Conservation (phyloP, 371 early-diverging fungal genomes). For the Mucor sp. region DNA sequence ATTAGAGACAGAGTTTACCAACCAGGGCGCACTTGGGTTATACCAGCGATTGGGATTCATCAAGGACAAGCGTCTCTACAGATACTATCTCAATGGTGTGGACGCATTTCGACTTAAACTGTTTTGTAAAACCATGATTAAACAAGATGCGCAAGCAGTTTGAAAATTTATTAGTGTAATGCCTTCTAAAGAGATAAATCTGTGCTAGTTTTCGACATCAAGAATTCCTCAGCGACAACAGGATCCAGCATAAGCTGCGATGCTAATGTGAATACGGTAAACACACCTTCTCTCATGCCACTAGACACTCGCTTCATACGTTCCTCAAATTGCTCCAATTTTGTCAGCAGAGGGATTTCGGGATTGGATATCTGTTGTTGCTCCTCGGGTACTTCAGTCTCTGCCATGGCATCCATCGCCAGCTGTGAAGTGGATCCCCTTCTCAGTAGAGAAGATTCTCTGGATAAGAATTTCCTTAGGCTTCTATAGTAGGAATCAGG, state of each 20-base stretch:
- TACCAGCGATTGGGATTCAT: slow-evolving; percentile 95
- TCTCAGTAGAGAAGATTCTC: slow-evolving; percentile 19
- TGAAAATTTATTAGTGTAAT: background rate
- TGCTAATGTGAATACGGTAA: slow-evolving; percentile 39
- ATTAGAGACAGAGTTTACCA: slow-evolving; percentile 92
- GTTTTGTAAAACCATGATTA: slow-evolving; percentile 60
- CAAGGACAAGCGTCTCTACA: slow-evolving; percentile 85
- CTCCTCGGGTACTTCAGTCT: slow-evolving; percentile 39
- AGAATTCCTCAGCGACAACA: slow-evolving; percentile 28
- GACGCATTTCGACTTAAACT: slow-evolving; percentile 92
- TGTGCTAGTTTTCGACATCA: slow-evolving; percentile 11
- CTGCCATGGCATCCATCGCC: slow-evolving; percentile 46
- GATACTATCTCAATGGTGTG: slow-evolving; percentile 93
- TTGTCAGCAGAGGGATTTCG: slow-evolving; percentile 30
- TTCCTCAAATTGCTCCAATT: slow-evolving; percentile 40
- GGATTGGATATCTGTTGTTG: slow-evolving; percentile 36
- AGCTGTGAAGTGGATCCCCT: slow-evolving; percentile 21
- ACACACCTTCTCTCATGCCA: slow-evolving; percentile 35
- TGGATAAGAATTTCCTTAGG: slow-evolving; percentile 29
- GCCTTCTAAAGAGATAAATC: background rate
- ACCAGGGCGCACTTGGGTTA: slow-evolving; percentile 81
- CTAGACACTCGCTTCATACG: slow-evolving; percentile 36
- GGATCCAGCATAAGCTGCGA: slow-evolving; percentile 38
- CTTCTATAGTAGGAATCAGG: slow-evolving; percentile 32
- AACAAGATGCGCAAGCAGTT: background rate